Conservation (phyloP, 495 filamentous ascomycete species). For the Xylaria telfairii region DNA sequence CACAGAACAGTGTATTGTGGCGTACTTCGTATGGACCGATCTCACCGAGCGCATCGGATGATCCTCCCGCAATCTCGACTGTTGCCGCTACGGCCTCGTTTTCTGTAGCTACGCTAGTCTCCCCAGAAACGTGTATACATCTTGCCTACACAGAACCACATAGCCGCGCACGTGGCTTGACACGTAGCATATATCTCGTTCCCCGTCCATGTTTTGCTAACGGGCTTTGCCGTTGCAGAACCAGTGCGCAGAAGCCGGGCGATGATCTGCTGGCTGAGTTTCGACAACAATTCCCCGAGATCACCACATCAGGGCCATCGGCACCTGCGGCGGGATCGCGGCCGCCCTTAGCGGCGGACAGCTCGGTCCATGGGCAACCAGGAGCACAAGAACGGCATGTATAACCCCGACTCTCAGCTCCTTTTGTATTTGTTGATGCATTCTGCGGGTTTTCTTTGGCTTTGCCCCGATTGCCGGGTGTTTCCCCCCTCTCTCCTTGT, state of each 20-base stretch:
- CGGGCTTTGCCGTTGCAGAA: slow-evolving; percentile 54
- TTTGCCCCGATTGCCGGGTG: not conserved
- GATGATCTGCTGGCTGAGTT: slow-evolving; percentile 85
- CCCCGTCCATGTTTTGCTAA: slow-evolving; percentile 34
- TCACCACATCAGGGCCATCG: slow-evolving; percentile 49
- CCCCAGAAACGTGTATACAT: no score
- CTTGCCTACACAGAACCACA: not conserved
- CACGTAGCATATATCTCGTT: slow-evolving; percentile 11
- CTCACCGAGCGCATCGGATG: not conserved
- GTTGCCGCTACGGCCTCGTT: not conserved
- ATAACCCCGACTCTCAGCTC: not conserved
- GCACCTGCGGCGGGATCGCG: slow-evolving; percentile 40
- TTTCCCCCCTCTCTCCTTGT: not conserved
- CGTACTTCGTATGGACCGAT: not conserved
- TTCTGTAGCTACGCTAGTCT: not conserved
- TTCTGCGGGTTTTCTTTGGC: not conserved
- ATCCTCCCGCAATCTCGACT: not conserved
- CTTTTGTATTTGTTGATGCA: not conserved
- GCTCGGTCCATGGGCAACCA: slow-evolving; percentile 45
- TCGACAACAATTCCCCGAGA: slow-evolving; percentile 76
- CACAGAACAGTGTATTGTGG: not conserved
- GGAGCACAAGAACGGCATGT: slow-evolving; percentile 58
- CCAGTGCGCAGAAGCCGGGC: slow-evolving; percentile 84
- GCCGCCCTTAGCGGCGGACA: slow-evolving; percentile 45
- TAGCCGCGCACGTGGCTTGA: slow-evolving; percentile 7